These are phyloP conservation scores for Candida maris DNA, from an alignment of 805 yeast genomes.

Conservation along the genomic window DNA sequence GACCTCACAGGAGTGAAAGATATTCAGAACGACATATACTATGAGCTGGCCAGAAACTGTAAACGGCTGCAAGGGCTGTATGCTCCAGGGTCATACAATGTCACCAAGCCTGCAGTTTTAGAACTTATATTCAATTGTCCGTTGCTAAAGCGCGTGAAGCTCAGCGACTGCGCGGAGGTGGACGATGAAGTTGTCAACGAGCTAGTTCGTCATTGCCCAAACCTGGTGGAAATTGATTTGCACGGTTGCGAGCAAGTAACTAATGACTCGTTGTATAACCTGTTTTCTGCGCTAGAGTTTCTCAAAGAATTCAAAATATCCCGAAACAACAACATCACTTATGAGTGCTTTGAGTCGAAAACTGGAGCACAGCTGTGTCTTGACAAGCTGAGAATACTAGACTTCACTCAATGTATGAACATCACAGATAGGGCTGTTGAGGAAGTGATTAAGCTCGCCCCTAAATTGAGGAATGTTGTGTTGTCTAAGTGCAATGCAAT, in stretches of 20 bases:
- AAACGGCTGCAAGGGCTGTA: constrained; percentile 82
- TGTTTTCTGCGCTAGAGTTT: constrained; percentile 62
- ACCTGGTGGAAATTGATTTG: constrained; percentile 84
- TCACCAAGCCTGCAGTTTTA: constrained; percentile 62
- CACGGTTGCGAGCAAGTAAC: constrained; percentile 76
- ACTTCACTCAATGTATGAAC: constrained; percentile 77
- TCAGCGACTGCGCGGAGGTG: constrained; percentile 66
- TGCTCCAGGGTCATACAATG: constrained; percentile 77
- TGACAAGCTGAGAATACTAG: constrained; percentile 75
- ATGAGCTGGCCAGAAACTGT: constrained; percentile 66
- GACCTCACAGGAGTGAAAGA: constrained; percentile 79
- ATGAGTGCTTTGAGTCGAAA: constrained; percentile 49
- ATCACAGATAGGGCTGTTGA: constrained; percentile 79
- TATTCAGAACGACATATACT: constrained; percentile 66
- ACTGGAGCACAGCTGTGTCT: constrained; percentile 34
- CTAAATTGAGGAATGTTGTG: constrained; percentile 81
- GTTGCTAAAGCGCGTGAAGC: constrained; percentile 74
- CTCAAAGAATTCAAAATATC: constrained; percentile 83
- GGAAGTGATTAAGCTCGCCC: constrained; percentile 70
- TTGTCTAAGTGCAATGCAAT: constrained; percentile 84
- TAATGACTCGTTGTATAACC: constrained; percentile 53
- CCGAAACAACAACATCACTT: constrained; percentile 65
- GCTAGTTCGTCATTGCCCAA: constrained; percentile 68
- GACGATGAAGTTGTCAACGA: constrained; percentile 59
- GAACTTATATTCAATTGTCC: constrained; percentile 61